These are phyloP conservation scores for Protomyces macrosporus DNA, from an alignment of 1,139 yeast genomes.

Conservation along the genomic window DNA sequence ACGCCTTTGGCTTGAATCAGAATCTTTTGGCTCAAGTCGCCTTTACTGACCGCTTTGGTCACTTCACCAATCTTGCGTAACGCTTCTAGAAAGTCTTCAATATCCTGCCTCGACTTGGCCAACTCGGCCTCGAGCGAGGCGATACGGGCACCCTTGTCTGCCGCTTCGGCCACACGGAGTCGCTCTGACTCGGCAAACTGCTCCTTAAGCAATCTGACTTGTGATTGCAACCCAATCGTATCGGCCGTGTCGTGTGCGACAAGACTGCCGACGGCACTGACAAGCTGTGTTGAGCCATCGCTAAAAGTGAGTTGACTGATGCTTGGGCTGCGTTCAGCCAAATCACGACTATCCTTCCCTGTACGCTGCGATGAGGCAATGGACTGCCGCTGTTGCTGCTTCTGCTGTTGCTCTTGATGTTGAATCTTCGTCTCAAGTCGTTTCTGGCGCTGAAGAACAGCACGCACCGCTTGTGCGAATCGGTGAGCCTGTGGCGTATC, in stretches of 20 bases:
- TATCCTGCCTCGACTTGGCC: slow-evolving; percentile 4
- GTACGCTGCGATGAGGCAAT: neutral
- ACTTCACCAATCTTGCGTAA: slow-evolving; percentile 75
- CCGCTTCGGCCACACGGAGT: neutral
- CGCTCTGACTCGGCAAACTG: neutral
- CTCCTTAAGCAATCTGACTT: neutral
- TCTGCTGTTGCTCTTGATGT: neutral
- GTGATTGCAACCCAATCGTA: neutral
- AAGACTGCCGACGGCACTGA: neutral
- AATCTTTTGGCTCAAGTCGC: slow-evolving; percentile 74
- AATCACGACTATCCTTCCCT: neutral
- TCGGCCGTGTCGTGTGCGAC: neutral
- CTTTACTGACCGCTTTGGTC: slow-evolving; percentile 77
- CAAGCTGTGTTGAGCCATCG: slow-evolving; percentile 7
- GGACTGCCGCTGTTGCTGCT: neutral
- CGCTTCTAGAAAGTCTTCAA: slow-evolving; percentile 58
- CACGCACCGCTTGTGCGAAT: neutral
- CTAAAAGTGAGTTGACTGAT: neutral
- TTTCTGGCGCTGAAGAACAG: neutral
- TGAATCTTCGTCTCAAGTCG: neutral
- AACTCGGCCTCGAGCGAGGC: neutral
- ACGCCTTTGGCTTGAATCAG: slow-evolving; percentile 65
- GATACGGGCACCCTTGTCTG: neutral
- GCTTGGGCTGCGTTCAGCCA: neutral
- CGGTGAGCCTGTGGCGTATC: neutral